Conservation (phyloP, 805 yeast genomes). For the Teunomyces kruisii region DNA sequence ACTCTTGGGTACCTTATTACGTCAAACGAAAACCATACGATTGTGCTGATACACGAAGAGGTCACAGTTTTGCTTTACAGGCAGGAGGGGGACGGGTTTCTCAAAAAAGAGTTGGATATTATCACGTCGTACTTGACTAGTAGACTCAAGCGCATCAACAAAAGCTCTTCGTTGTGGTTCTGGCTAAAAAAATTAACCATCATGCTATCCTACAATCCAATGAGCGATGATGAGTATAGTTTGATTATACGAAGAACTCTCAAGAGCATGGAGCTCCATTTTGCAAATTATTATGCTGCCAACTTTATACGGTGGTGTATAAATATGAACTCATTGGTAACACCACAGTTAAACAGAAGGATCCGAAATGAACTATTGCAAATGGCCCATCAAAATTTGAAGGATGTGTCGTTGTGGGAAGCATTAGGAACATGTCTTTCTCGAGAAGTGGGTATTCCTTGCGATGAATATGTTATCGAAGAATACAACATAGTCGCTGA, state of each 20-base stretch:
- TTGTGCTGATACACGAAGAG: constrained; percentile 28
- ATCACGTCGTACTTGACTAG: constrained; percentile 31
- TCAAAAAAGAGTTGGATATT: constrained; percentile 25
- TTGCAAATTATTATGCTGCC: constrained; percentile 40
- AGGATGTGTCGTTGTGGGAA: constrained; percentile 20
- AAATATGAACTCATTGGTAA: constrained; percentile 7
- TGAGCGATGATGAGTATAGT: not conserved
- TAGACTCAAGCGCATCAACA: constrained; percentile 33
- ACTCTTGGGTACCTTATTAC: constrained; percentile 36
- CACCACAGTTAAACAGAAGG: not conserved
- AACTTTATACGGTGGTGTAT: constrained; percentile 32
- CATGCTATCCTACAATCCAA: constrained; percentile 1
- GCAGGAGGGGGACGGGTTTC: constrained; percentile 8
- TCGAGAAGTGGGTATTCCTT: not conserved
- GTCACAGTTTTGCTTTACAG: constrained; percentile 13
- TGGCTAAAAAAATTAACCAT: constrained; percentile 28
- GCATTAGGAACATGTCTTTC: constrained; percentile 7
- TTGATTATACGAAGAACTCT: constrained; percentile 17
- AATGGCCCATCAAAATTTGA: constrained; percentile 12
- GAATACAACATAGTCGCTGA: constrained; percentile 7
- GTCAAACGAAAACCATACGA: constrained; percentile 39
- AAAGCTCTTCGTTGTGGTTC: constrained; percentile 40
- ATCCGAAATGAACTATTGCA: not conserved
- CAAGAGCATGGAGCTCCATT: constrained; percentile 33
- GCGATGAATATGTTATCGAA: constrained; percentile 6